phyloP scores from a whole-genome alignment of 2,329 filamentous ascomycete genomes.

The Pseudocercospora vitis region DNA sequence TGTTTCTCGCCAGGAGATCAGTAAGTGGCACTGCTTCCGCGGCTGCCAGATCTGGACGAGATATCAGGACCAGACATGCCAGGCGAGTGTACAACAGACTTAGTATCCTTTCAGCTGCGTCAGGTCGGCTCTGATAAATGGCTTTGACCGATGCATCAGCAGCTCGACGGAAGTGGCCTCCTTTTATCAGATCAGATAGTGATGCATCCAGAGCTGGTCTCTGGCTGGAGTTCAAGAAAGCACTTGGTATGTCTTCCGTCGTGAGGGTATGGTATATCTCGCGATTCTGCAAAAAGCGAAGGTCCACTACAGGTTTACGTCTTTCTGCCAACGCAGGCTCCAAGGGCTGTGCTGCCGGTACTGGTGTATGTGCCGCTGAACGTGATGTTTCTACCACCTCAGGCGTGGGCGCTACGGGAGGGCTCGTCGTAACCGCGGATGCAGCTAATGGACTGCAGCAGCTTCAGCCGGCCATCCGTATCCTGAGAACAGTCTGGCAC shows the following conservation, averaged over 20 bases:
- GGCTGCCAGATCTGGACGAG: slow-evolving; percentile 58
- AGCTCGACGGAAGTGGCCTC: slow-evolving; percentile 72
- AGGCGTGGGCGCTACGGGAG: slow-evolving; percentile 12
- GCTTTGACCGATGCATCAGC: slow-evolving; percentile 44
- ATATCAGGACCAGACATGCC: slow-evolving; percentile 76
- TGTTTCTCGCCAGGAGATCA: slow-evolving; percentile 48
- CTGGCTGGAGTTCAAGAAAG: slow-evolving; percentile 69
- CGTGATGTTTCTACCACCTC: neutral
- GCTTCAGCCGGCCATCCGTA: slow-evolving; percentile 22
- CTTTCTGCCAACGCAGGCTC: slow-evolving; percentile 17
- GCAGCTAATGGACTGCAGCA: slow-evolving; percentile 31
- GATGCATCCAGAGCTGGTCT: slow-evolving; percentile 64
- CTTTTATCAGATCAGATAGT: slow-evolving; percentile 65
- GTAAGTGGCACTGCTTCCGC: slow-evolving; percentile 64
- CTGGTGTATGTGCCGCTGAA: slow-evolving; percentile 3
- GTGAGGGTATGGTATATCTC: slow-evolving; percentile 82
- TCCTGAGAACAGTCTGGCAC: neutral
- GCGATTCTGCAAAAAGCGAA: slow-evolving; percentile 75
- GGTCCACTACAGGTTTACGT: slow-evolving; percentile 57
- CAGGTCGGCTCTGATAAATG: slow-evolving; percentile 49
- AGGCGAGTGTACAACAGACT: slow-evolving; percentile 76
- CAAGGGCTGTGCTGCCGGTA: slow-evolving; percentile 17
- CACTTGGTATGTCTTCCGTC: slow-evolving; percentile 57
- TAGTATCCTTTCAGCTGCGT: slow-evolving; percentile 68
- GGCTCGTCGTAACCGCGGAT: neutral